These are phyloP conservation scores for Senna siamea DNA, from an alignment of 306 rosid species.

Conservation along the genomic window DNA sequence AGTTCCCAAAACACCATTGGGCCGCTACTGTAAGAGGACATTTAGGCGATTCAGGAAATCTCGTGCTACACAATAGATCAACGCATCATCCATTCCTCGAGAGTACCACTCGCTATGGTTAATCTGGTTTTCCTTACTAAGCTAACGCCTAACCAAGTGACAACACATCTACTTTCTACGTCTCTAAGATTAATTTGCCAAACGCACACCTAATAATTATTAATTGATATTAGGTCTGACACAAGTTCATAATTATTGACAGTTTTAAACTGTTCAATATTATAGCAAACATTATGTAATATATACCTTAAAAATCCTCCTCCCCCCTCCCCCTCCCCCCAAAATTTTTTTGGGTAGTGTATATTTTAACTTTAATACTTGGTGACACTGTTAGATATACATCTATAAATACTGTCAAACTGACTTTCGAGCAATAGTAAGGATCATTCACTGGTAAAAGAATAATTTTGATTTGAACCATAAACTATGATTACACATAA, in stretches of 20 bases:
- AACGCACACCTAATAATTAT: neutral
- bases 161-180: neutral
- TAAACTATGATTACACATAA: neutral
- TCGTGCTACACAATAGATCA: constrained; percentile 33
- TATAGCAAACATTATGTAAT: neutral
- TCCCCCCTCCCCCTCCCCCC: no score
- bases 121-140: constrained; percentile 2
- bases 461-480: neutral
- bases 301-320: neutral
- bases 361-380: neutral
- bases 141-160: constrained; percentile 4
- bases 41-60: constrained; percentile 50
- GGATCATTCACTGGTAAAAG: neutral
- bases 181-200: neutral
- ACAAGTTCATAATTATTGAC: neutral
- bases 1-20: constrained; percentile 79
- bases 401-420: neutral
- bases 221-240: neutral
- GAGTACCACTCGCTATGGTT: neutral
- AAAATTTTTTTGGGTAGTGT: neutral
- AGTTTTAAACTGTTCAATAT: neutral
- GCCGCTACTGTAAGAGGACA: constrained; percentile 46
- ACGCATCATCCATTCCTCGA: constrained; percentile 5
- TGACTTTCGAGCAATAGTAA: neutral
- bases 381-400: neutral